Evolutionary conservation across 371 early-diverging fungal genomes (phyloP), one percentile per base, ranked within the genome.

Genomic region (Mucor irregularis): DNA sequence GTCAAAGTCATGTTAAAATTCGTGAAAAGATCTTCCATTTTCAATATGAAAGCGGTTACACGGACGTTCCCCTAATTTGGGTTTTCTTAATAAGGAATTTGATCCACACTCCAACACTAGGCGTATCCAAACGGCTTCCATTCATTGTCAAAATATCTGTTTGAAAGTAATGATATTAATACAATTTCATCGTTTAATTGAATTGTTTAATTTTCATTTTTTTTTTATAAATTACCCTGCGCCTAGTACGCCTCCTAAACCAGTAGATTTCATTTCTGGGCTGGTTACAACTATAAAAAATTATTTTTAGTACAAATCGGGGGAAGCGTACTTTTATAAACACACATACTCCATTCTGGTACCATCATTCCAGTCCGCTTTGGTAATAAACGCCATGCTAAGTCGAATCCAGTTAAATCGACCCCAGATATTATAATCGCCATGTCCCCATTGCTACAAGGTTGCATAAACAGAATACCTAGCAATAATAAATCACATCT

Each of bases 311-410:
- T 5, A 26, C 22, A 51, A 40, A 43, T 9, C 13, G 0, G 9
- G 14, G 5, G 10, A 51, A 28, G 19, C 28, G 33, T 33, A 39
- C 29, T 25, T 13, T 45, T 7, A n/a, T n/a, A 11, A 1, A 30
- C 13, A 40, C 16, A 40, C 11, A 29, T 74, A 74, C 75, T 63
- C 77, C 78, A 82, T 45, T 82, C 82, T 14, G 82, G 79, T 19
- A 80, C 59, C 35, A 80, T 46, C 24, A 78, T 69, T 5, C 83
- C 83, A 16, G 80, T 76, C 13, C 79, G 65, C 49, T 73, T 78
- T 5, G 79, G 82, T 37, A 82, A 56, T n/a, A 82, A 49, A 34
- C 69, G 61, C 17, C 71, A 63, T 0, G 77, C 77, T 14, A 56
- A 58, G 24, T 72, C 67, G 17, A 80, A 57, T 0, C 82, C 82